Conservation (phyloP, 2,329 filamentous ascomycete genomes). For the Sphaerostilbella broomeana region DNA sequence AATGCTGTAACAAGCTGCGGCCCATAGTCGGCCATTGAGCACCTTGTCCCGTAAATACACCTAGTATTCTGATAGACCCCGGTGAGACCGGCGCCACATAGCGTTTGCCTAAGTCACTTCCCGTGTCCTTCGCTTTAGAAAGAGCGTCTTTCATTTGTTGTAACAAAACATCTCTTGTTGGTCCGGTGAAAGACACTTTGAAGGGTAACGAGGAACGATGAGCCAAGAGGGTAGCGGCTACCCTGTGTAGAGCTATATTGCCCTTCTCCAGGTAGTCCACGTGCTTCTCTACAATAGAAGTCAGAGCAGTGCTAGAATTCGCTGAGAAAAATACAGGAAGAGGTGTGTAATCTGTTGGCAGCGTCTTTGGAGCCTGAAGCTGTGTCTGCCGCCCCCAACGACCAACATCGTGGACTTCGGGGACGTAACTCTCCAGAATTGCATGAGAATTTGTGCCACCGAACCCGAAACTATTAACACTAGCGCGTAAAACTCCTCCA, state of each 20-base stretch:
- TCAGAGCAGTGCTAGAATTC: not conserved
- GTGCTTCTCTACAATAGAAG: too few species aligned
- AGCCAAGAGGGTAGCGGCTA: too few species aligned
- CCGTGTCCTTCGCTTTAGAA: too few species aligned
- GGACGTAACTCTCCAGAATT: constrained; percentile 26
- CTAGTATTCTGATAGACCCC: not conserved
- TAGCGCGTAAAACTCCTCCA: constrained; percentile 15
- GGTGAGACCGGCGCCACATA: not conserved
- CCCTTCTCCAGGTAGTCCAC: too few species aligned
- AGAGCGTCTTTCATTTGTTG: too few species aligned
- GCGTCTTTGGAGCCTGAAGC: not conserved
- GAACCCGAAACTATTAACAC: constrained; percentile 32
- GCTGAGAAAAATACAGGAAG: not conserved
- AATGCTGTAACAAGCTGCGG: not conserved
- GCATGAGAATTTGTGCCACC: constrained; percentile 40
- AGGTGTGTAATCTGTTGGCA: not conserved
- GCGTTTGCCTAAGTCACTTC: not conserved
- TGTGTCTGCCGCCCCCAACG: not conserved
- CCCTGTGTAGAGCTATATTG: too few species aligned
- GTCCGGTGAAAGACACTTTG: too few species aligned
- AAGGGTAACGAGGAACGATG: too few species aligned
- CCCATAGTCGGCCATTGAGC: constrained; percentile 9
- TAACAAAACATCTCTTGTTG: too few species aligned
- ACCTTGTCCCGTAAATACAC: constrained; percentile 8
- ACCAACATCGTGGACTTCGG: not conserved